Base-by-base conservation (phyloP, 2,329 filamentous ascomycete genomes). In the Beauveria sp. region DNA sequence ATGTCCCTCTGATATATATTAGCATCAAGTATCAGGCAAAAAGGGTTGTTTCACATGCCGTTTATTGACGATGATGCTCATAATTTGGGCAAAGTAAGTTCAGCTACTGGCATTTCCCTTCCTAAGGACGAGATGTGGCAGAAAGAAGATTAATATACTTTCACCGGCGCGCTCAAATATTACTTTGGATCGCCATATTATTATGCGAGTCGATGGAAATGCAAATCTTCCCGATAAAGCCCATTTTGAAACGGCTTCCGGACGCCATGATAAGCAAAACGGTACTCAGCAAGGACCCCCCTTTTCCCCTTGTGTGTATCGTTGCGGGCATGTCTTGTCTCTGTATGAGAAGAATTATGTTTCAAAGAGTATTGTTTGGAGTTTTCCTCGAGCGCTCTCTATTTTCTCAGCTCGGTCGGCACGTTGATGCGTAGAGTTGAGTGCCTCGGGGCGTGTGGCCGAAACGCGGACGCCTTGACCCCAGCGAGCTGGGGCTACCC, bases 181-280 rank as follows among this genome's bases (percentile, higher is more conserved):
- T n/a, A 40, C n/a, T 48, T 26, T 46, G 14, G 50, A 60, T 60
- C 58, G 40, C 18, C 20, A 51, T 60, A 60, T 54, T 46, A 20
- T 6, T 5, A 26, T 60, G 40, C 58, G 12, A 46, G 20, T n/a
- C 20, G n/a, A 40, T 28, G 16, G 4, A 28, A 43, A n/a, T 12
- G 49, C 14, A 28, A 28, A 54, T 20, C 31, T 34, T 38, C 18
- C 12, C 40, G 24, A 2, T 26, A 9, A 10, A n/a, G 51, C 20
- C 14, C 49, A 38, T 46, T 24, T 48, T 52, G 57, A 60, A 60
- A 60, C 57, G 48, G 28, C 45, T 60, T 40, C 20, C 38, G 55
- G 43, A 46, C 34, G 20, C 34, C 10, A 34, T 49, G 45, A 50
- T 24, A 20, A 42, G 46, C 9, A 16, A 24, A n/a, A n/a, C 20